Evolutionary conservation across 1,284 basidiomycete species (phyloP).

Genomic region (Inonotus obliquus): DNA sequence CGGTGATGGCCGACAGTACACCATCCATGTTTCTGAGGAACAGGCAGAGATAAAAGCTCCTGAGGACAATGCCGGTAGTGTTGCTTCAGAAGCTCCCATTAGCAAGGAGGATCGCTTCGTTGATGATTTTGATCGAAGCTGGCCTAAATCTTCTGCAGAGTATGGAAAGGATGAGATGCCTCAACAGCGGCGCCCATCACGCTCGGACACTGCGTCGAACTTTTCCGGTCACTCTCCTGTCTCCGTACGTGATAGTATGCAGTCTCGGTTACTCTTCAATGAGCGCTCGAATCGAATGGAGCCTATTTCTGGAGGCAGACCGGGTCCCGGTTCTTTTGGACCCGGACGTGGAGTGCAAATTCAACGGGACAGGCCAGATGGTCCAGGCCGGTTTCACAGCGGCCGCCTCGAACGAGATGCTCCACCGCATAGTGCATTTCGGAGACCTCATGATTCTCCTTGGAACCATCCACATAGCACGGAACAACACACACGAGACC

Average conservation of each 20-base stretch:
- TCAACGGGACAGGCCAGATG: conserved; percentile 28
- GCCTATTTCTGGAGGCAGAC: conserved; percentile 32
- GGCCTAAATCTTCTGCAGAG: conserved; percentile 65
- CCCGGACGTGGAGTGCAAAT: conserved; percentile 32
- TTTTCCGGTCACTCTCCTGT: conserved; percentile 34
- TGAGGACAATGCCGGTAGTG: conserved; percentile 6
- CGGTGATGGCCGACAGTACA: conserved; percentile 86
- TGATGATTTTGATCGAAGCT: conserved; percentile 91
- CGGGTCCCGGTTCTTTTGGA: conserved; percentile 34
- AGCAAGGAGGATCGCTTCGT: conserved; percentile 76
- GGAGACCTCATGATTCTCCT: conserved; percentile 45
- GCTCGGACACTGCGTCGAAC: conserved; percentile 19
- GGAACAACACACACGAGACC: conserved; percentile 14
- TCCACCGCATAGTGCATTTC: conserved; percentile 35
- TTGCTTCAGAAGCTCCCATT: conserved; percentile 32
- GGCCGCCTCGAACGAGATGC: conserved; percentile 41
- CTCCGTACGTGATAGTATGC: conserved; percentile 34
- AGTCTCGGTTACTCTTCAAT: conserved; percentile 78
- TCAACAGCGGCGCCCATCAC: conserved; percentile 37
- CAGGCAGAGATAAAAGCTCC: conserved; percentile 20
- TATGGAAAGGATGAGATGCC: conserved; percentile 26
- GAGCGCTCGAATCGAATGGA: conserved; percentile 84
- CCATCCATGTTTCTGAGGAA: conserved; percentile 52
- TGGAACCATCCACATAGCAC: conserved; percentile 25
- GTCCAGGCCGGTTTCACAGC: conserved; percentile 35